Conservation (phyloP, 2,329 filamentous ascomycete genomes). For the Macroventuria anomochaeta region DNA sequence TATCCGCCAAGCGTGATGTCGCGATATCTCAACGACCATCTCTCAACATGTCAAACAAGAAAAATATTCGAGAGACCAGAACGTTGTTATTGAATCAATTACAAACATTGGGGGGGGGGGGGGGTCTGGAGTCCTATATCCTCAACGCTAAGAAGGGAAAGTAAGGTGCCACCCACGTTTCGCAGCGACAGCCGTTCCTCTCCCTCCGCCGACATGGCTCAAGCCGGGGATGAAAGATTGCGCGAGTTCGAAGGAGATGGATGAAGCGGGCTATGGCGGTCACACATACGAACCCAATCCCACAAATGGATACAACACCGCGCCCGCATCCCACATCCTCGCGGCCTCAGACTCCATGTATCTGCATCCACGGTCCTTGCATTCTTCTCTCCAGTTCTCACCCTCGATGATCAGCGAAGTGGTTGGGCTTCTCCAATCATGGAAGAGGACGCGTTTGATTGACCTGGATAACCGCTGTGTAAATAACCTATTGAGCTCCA, state of each 20-base stretch:
- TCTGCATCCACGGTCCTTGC: not conserved
- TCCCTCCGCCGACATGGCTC: too few relatives aligned
- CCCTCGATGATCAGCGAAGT: not conserved
- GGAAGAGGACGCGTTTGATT: not conserved
- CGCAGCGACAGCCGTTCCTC: too few relatives aligned
- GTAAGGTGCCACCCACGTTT: too few relatives aligned
- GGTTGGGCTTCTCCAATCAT: not conserved
- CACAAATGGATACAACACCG: not conserved
- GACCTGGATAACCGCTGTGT: not conserved
- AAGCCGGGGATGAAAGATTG: too few relatives aligned
- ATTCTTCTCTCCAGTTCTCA: not conserved
- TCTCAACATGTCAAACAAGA: not conserved
- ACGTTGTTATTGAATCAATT: too few relatives aligned
- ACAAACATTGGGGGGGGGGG: too few relatives aligned
- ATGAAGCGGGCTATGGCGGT: too few relatives aligned
- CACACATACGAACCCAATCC: not conserved
- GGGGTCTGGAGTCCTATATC: too few relatives aligned
- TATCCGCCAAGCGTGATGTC: not conserved
- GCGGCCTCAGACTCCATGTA: not conserved
- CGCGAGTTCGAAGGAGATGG: too few relatives aligned
- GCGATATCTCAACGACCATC: not conserved
- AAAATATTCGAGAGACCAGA: too few relatives aligned
- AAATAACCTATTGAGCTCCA: not conserved
- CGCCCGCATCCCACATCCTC: not conserved
- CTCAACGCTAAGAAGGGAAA: too few relatives aligned